Conservation (phyloP, 148 eudicot species). For the Cornus florida region DNA sequence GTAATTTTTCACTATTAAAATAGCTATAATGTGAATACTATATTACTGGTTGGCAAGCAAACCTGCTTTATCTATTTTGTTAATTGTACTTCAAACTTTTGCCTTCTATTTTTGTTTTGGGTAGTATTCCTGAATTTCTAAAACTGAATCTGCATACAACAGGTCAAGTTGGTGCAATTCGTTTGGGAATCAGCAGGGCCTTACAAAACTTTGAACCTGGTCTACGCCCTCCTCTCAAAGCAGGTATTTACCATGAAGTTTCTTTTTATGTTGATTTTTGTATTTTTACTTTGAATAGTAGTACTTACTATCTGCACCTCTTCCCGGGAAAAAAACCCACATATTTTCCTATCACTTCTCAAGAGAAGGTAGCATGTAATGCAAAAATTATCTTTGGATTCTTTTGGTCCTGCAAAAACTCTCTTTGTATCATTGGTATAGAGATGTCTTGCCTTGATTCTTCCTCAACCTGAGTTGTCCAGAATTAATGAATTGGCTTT, state of each 20-base stretch:
- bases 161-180: conserved; percentile 98
- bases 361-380: not conserved
- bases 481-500: too few relatives aligned
- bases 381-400: not conserved
- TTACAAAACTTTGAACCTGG: conserved; percentile 94
- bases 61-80: not conserved
- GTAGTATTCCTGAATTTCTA: not conserved
- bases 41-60: not conserved
- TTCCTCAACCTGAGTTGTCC: not conserved
- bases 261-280: not conserved
- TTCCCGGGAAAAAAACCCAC: not conserved
- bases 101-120: not conserved
- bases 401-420: too few relatives aligned
- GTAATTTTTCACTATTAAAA: too few relatives aligned
- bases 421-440: not conserved
- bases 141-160: conserved; percentile 22
- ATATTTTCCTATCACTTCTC: not conserved
- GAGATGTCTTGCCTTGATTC: not conserved
- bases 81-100: not conserved
- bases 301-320: not conserved
- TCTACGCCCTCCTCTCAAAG: conserved; percentile 80
- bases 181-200: conserved; percentile 86
- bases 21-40: too few relatives aligned
- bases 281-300: not conserved
- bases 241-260: conserved; percentile 40